Conservation (phyloP, 148 eudicot species). For the Dianthus caryophyllus region DNA sequence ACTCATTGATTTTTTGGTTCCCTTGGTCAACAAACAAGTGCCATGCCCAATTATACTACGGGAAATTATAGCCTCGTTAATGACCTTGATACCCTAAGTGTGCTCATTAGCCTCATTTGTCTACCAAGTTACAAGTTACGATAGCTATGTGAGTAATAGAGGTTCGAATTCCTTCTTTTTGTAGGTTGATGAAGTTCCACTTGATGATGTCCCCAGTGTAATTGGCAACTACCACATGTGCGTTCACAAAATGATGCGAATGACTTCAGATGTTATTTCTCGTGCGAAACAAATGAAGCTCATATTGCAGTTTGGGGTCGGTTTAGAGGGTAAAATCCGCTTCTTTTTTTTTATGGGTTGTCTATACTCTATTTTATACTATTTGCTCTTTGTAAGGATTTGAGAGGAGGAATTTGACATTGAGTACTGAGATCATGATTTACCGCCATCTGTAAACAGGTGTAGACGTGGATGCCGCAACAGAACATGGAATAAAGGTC, state of each 20-base stretch:
- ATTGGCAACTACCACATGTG: slow-evolving; percentile 80
- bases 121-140: not conserved
- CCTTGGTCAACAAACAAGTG: too few relatives aligned
- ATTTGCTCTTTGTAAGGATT: not conserved
- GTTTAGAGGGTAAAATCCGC: slow-evolving; percentile 61
- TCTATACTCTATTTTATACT: too few relatives aligned
- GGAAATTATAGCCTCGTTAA: too few relatives aligned
- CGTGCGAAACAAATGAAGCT: slow-evolving; percentile 77
- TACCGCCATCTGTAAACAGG: slow-evolving; percentile 36
- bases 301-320: slow-evolving; percentile 92
- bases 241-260: slow-evolving; percentile 50
- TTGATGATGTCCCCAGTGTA: slow-evolving; percentile 48
- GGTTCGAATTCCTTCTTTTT: slow-evolving; percentile 7
- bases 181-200: slow-evolving; percentile 81
- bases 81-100: too few relatives aligned
- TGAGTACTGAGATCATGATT: not conserved
- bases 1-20: too few relatives aligned
- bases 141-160: not conserved
- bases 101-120: not conserved
- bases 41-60: too few relatives aligned
- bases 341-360: not conserved
- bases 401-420: not conserved
- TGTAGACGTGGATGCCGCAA: slow-evolving; percentile 75
- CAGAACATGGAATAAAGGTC: slow-evolving; percentile 74
- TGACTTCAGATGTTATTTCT: slow-evolving; percentile 59